Evolutionary conservation across 1,284 basidiomycete species (phyloP).

Genomic region (Cronartium ribicola): DNA sequence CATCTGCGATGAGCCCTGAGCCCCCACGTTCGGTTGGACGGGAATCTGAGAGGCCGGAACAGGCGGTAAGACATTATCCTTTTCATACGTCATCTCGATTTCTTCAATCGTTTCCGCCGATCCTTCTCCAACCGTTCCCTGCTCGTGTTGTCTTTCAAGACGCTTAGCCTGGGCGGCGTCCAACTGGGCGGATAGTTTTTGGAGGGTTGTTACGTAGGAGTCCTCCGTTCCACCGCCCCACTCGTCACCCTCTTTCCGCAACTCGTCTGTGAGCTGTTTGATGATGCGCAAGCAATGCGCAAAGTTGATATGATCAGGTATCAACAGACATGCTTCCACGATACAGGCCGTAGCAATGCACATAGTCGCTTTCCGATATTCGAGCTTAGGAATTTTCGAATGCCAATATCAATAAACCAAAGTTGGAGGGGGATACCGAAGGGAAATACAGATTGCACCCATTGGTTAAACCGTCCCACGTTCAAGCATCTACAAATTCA

Average conservation of each 20-base stretch:
- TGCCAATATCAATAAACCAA: neutral
- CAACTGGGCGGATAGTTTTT: conserved; percentile 1
- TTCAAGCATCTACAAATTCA: neutral
- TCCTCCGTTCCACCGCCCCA: conserved; percentile 21
- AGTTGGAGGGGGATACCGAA: neutral
- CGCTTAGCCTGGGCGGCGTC: conserved; percentile 5
- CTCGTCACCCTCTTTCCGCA: conserved; percentile 14
- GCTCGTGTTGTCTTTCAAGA: conserved; percentile 2
- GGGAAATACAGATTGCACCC: too few species aligned
- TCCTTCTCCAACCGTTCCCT: neutral
- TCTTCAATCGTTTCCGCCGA: neutral
- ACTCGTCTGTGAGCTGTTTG: conserved; percentile 13
- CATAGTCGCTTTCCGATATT: conserved; percentile 22
- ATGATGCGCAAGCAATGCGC: conserved; percentile 12
- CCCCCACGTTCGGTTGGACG: neutral
- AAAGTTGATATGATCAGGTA: conserved; percentile 33
- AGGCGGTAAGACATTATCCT: too few species aligned
- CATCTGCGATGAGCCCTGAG: neutral
- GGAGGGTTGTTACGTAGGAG: conserved; percentile 19
- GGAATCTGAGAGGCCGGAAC: conserved; percentile 1
- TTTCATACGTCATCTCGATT: neutral
- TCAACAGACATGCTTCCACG: conserved; percentile 19
- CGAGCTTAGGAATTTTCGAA: neutral
- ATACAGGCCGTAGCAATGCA: conserved; percentile 28
- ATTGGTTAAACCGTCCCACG: neutral